These are phyloP conservation scores for Sporothrix pseudoabietina DNA, from an alignment of 2,329 filamentous ascomycete species.

Conservation along the genomic window DNA sequence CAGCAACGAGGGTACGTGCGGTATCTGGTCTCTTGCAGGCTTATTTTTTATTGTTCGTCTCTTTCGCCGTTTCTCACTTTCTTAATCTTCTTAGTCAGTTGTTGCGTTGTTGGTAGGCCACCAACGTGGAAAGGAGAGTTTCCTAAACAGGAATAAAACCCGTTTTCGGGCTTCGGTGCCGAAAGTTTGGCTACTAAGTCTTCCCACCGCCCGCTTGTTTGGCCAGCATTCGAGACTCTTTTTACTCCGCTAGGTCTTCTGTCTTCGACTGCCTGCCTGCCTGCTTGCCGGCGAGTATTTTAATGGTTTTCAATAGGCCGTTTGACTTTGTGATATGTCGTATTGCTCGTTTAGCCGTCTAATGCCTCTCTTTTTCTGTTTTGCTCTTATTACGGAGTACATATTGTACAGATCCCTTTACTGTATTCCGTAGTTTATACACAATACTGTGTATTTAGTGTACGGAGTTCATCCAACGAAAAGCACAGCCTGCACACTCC, in stretches of 20 bases:
- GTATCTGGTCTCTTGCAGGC: background rate
- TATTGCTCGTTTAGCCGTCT: background rate
- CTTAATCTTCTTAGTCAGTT: too few species aligned
- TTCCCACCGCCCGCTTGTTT: background rate
- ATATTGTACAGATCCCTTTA: background rate
- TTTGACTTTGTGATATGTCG: background rate
- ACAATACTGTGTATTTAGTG: background rate
- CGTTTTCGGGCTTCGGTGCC: background rate
- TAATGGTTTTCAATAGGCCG: background rate
- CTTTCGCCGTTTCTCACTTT: too few species aligned
- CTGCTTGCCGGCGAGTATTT: background rate
- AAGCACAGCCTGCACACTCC: background rate
- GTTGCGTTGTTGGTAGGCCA: background rate
- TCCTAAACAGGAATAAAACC: slow-evolving; percentile 21
- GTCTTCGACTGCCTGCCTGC: background rate
- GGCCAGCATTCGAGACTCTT: background rate
- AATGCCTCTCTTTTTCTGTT: background rate
- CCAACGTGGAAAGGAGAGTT: slow-evolving; percentile 15
- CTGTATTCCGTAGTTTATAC: too few species aligned
- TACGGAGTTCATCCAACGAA: background rate
- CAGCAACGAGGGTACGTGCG: background rate
- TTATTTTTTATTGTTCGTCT: background rate
- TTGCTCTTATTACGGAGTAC: background rate
- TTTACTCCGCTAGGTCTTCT: background rate
- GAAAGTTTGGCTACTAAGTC: background rate